Evolutionary conservation across 1,284 basidiomycete genomes (phyloP).

Genomic region (Cutaneotrichosporon dermatis): DNA sequence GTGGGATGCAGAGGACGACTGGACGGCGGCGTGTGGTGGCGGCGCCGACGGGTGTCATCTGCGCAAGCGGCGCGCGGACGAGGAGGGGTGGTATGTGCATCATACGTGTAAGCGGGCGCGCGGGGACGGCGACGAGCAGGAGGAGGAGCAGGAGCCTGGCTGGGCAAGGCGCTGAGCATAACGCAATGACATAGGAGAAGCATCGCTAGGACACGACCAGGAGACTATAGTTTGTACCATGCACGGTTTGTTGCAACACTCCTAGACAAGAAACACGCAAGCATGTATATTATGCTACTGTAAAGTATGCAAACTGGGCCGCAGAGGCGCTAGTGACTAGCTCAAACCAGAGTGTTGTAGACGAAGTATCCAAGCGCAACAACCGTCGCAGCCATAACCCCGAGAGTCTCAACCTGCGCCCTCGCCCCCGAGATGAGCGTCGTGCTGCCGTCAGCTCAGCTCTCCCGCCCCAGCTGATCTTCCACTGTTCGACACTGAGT

Average conservation of each 20-base stretch:
- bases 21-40: neutral
- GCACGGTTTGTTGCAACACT: too few species aligned
- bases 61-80: slow-evolving; percentile 4
- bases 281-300: neutral
- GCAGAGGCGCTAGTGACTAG: neutral
- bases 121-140: too few species aligned
- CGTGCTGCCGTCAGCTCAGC: neutral
- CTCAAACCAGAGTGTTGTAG: too few species aligned
- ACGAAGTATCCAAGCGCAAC: neutral
- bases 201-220: too few species aligned
- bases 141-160: too few species aligned
- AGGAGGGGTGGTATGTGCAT: slow-evolving; percentile 13
- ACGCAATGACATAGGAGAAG: too few species aligned
- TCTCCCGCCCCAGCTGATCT: too few species aligned
- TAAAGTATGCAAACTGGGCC: neutral
- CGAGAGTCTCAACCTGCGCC: neutral
- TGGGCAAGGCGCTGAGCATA: too few species aligned
- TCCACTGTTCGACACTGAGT: too few species aligned
- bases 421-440: neutral
- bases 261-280: too few species aligned
- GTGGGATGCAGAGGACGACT: slow-evolving; percentile 21
- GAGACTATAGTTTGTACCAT: too few species aligned
- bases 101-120: slow-evolving; percentile 9
- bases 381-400: neutral
- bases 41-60: slow-evolving; percentile 7